Base-by-base conservation (phyloP, 2,329 filamentous ascomycete genomes). In the Botrytis byssoidea region DNA sequence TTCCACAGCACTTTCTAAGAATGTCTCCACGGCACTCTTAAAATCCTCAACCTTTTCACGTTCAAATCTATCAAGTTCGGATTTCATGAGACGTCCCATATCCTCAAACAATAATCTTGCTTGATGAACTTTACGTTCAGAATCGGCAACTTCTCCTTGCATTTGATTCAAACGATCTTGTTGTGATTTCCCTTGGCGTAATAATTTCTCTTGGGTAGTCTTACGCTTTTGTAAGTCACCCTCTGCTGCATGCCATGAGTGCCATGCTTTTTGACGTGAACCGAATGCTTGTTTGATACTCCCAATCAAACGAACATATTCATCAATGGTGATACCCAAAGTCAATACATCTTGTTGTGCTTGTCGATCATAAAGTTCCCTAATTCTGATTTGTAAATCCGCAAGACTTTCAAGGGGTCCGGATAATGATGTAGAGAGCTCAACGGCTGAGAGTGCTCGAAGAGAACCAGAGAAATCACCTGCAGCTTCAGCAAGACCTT, bases 11-110 rank as follows among this genome's bases (percentile, higher is more conserved):
- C 96, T 95, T 85, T 99, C 96, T 79, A 99, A 83, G 83, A 97
- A 99, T 1, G 96, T 99, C 85, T 99, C 96, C 2, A 99, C 95
- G 0, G 95, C 95, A 76, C 93, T 96, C 86, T 99, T 99, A 83
- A 99, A 99, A 82, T 99, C 96, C 82, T 99, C 96, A 4, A 99
- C 96, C 86, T 99, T 99, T 84, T 99, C 96, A 79, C 89, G 89
- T 84, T 99, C 96, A 80, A 99, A 99, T 29, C 95, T 88, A 79
- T 98, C 96, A 77, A 99, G 86, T 83, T 99, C 96, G 51, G 87
- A 88, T 74, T 94, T 90, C 94, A 99, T 96, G 80, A 98, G 85
- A 20, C 94, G 88, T 22, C 96, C 96, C 95, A 99, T 98, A 80
- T 99, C 96, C 77, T 99, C 96, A 80, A 99, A 99, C 64, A 98